Base-by-base conservation (phyloP, 805 yeast species). In the Candida vartiovaarae region DNA sequence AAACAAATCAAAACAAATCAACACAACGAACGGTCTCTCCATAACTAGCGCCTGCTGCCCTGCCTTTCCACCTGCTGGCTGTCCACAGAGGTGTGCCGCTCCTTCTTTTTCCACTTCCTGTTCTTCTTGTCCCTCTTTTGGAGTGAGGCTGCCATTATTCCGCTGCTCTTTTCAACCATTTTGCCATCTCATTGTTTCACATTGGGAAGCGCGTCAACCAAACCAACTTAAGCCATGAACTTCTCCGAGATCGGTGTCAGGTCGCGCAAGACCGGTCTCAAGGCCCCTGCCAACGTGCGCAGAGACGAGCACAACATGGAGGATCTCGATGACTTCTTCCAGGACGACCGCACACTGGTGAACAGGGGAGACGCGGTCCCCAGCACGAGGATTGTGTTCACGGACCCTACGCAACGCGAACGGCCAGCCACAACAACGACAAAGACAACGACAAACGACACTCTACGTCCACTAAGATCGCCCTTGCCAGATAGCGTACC, bases 201-300 rank as follows among this genome's bases (percentile, higher is more conserved):
- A 15, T 15, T 15, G 20, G 20, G 20, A 15, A 15, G 20, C 20
- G 20, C 33, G 15, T 32, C 32, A 29, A 8, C 32, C 10, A 29
- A 29, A 29, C 8, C 10, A 4, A 3, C 2, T 11, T 39, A 52
- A 51, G 28, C 38, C 39, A 69, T 65, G 76, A 70, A 59, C 49
- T 67, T 49, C 59, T 64, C 62, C 62, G 71, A 67, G 53, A 67
- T 70, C n/a, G 89, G 89, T 2, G 64, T 70, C 32, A 70, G 68
- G 54, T 76, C 88, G 34, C 70, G 90, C n/a, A 80, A 77, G 55
- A 80, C 86, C 0, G 88, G 88, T 6, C 61, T 80, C 15, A 62
- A 63, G 41, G 75, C 75, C 7, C 71, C 66, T 37, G 62, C 63
- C 25, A 66, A 70, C 46, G 62, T 82, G 30, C 65, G 65, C 36